Base-by-base conservation (phyloP, 2,329 filamentous ascomycete genomes). In the Chalaropsis thielavioides region DNA sequence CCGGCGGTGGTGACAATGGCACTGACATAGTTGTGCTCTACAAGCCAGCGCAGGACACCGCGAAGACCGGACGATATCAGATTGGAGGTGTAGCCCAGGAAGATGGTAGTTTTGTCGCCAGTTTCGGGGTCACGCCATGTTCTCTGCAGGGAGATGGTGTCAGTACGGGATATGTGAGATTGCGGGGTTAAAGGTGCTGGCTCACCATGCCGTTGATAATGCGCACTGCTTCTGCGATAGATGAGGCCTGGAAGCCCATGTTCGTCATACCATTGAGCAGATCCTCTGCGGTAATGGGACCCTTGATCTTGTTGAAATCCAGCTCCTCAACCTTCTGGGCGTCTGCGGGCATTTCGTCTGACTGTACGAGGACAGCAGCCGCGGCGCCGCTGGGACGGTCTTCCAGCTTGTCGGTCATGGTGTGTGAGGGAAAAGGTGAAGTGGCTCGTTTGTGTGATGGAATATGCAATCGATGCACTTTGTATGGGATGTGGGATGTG, bases 41-140 rank as follows among this genome's bases (percentile, higher is more conserved):
- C 92, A 0, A 99, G 83, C 78, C 91, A 99, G 65, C 94, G 89
- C 69, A 99, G 79, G 43, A 92, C 92, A 69, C 95, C 92, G 64
- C 94, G 85, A 38, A 99, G 83, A 8, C 94, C 94, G 2, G 92
- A 99, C 0, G 94, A 97, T 72, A 99, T 96, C 70, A 99, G 81
- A 74, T 99, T 99, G 62, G 90, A 96, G 10, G 94, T 99, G 77
- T 96, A 99, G 66, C 94, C 94, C 8, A 99, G 83, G 76, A 99
- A 97, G 70, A 99, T 92, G 67, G 94, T 97, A 19, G 94, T 94
- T 71, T 83, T 83, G 31, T 88, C 84, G 15, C 83, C 84, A 1
- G 89, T 89, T 72, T 92, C 88, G 0, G 89, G 84, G 73, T 96
- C 88, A 68, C 81, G 81, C 87, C 90, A 97, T 66, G 83, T 81